A percentile compares a stretch with the other conserved stretches of the same genome.
Conservation (phyloP, 2,329 filamentous ascomycete genomes). For the Exophiala mesophila region DNA sequence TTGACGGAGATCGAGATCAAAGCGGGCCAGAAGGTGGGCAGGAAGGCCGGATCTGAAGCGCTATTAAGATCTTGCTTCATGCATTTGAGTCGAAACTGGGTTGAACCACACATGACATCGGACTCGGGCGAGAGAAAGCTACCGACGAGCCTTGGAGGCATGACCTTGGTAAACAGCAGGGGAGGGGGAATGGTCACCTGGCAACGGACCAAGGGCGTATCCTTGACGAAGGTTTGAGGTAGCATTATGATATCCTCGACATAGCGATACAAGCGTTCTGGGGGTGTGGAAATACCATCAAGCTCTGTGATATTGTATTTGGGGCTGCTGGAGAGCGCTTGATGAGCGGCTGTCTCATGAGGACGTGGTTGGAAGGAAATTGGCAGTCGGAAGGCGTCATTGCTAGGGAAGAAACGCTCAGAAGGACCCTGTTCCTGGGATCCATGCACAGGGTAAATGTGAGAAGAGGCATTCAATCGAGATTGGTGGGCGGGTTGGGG, state of each 20-base stretch:
- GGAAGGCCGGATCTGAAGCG: slow-evolving; percentile 34
- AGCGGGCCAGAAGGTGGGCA: slow-evolving; percentile 66
- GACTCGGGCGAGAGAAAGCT: slow-evolving; percentile 27
- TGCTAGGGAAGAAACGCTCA: slow-evolving; percentile 8
- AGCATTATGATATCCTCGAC: slow-evolving; percentile 31
- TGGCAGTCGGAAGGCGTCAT: slow-evolving; percentile 2
- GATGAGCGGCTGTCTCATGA: slow-evolving; percentile 50
- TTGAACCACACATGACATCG: slow-evolving; percentile 47
- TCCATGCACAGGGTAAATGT: not conserved
- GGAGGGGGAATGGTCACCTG: slow-evolving; percentile 34
- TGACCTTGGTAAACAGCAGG: slow-evolving; percentile 21
- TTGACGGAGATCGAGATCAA: slow-evolving; percentile 68
- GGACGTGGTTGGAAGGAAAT: slow-evolving; percentile 36
- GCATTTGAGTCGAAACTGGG: slow-evolving; percentile 66
- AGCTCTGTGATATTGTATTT: slow-evolving; percentile 32
- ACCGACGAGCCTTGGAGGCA: slow-evolving; percentile 7
- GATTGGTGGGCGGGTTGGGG: not conserved
- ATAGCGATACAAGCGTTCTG: slow-evolving; percentile 33
- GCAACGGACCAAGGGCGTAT: slow-evolving; percentile 30
- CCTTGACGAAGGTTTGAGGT: slow-evolving; percentile 30
- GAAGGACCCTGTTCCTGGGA: not conserved
- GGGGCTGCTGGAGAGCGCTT: slow-evolving; percentile 54
- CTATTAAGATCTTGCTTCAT: slow-evolving; percentile 33
- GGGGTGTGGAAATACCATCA: slow-evolving; percentile 10
- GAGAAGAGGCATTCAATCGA: not conserved